A percentile compares a stretch with the other conserved stretches of the same genome.
Conservation (phyloP, 2,329 filamentous ascomycete species). For the Pseudogymnoascus sp. region DNA sequence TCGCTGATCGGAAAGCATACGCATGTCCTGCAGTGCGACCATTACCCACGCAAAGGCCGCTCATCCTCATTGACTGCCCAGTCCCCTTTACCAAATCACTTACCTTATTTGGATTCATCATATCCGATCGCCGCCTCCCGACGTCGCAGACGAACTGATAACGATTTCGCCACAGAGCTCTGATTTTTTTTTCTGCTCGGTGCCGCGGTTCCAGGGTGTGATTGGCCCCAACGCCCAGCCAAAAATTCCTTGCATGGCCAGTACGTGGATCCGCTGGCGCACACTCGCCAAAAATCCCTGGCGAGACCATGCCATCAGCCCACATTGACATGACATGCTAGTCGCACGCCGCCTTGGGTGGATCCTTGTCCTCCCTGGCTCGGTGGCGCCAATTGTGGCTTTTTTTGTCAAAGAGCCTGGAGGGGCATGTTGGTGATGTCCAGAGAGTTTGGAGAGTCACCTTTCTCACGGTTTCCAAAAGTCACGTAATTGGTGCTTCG, state of each 20-base stretch:
- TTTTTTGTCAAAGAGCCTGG: slow-evolving; percentile 2
- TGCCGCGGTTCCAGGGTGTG: background rate
- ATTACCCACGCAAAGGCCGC: background rate
- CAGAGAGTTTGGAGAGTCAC: background rate
- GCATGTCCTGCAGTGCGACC: background rate
- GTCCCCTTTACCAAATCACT: background rate
- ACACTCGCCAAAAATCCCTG: background rate
- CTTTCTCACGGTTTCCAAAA: background rate
- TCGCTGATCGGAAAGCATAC: background rate
- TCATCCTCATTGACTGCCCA: background rate
- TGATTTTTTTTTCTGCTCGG: background rate
- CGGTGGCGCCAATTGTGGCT: background rate
- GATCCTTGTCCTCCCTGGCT: background rate
- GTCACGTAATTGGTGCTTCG: background rate
- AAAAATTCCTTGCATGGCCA: slow-evolving; percentile 2
- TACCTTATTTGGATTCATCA: background rate
- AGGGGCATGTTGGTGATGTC: background rate
- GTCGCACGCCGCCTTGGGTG: background rate
- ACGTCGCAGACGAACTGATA: slow-evolving; percentile 3
- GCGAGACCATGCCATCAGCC: background rate
- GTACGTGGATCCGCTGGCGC: background rate
- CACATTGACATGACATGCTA: background rate
- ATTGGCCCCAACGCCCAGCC: background rate
- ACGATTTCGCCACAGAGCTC: background rate
- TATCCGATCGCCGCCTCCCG: background rate